phyloP scores from a whole-genome alignment of 2,329 filamentous ascomycete genomes.

The Xylariales sp. region DNA sequence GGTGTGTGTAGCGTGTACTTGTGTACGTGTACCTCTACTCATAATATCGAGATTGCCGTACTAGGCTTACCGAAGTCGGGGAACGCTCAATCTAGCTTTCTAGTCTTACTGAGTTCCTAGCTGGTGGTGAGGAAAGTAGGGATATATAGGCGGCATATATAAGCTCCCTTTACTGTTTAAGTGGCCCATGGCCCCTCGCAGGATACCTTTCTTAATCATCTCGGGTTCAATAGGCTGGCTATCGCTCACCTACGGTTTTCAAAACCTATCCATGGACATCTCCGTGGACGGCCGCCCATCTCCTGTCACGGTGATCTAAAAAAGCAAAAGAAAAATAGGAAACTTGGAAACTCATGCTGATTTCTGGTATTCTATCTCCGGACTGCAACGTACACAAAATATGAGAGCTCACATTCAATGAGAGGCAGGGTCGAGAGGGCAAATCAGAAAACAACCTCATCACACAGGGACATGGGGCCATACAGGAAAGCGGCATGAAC shows the following conservation, averaged over 20 bases:
- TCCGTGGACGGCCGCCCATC: neutral
- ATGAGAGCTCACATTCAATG: constrained; percentile 23
- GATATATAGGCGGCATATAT: constrained; percentile 26
- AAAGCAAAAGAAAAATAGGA: neutral
- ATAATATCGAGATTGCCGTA: neutral
- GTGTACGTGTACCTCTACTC: constrained; percentile 2
- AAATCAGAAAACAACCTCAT: constrained; percentile 20
- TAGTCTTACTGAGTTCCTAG: neutral
- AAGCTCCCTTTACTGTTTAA: neutral
- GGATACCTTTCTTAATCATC: neutral
- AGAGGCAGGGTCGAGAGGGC: neutral
- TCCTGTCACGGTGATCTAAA: neutral
- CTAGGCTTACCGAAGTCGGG: neutral
- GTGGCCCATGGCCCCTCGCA: constrained; percentile 6
- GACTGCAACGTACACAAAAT: constrained; percentile 18
- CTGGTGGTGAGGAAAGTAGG: neutral
- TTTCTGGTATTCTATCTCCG: constrained; percentile 1
- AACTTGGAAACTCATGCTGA: neutral
- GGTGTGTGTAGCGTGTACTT: neutral
- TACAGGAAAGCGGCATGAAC: constrained; percentile 28
- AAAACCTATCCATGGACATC: neutral
- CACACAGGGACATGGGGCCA: constrained; percentile 18
- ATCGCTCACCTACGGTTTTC: neutral
- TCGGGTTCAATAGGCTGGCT: neutral
- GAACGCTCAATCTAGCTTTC: neutral